These are phyloP conservation scores for Exophiala aquamarina DNA, from an alignment of 2,329 filamentous ascomycete genomes.

Conservation along the genomic window DNA sequence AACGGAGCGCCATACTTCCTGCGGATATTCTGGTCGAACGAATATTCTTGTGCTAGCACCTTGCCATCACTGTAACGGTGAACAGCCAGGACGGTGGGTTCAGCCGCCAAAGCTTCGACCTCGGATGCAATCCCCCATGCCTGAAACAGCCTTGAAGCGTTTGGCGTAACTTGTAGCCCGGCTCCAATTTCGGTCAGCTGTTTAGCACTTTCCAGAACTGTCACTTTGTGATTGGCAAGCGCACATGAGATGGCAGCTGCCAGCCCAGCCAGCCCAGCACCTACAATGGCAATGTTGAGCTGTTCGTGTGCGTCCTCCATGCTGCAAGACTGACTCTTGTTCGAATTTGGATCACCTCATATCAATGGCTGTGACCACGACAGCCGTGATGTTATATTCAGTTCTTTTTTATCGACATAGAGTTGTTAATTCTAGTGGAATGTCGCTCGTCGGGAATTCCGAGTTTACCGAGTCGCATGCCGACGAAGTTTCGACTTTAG, in stretches of 20 bases:
- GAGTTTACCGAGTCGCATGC: no score
- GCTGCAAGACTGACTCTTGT: no score
- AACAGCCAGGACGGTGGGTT: constrained; percentile 35
- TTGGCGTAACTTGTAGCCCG: constrained; percentile 30
- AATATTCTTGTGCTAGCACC: constrained; percentile 45
- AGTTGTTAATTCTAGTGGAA: no score
- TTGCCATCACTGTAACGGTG: constrained; percentile 35
- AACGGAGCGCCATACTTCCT: constrained; percentile 44
- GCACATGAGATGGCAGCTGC: constrained; percentile 32
- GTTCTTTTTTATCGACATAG: no score
- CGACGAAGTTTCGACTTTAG: no score
- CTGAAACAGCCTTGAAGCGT: constrained; percentile 24
- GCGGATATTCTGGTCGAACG: constrained; percentile 56
- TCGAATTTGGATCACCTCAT: no score
- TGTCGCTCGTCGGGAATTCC: no score
- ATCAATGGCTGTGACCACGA: no score
- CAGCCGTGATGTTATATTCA: no score
- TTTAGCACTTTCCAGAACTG: constrained; percentile 30
- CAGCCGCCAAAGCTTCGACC: constrained; percentile 26
- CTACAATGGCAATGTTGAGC: constrained; percentile 39
- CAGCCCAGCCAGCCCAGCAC: constrained; percentile 33
- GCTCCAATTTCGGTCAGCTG: constrained; percentile 28
- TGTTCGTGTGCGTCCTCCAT: background rate
- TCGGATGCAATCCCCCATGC: constrained; percentile 18
- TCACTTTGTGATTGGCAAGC: constrained; percentile 27